A percentile compares a stretch with the other conserved stretches of the same genome.
Evolutionary conservation across 305 asterid genomes (phyloP).

Genomic region (Fraxinus floribunda): DNA sequence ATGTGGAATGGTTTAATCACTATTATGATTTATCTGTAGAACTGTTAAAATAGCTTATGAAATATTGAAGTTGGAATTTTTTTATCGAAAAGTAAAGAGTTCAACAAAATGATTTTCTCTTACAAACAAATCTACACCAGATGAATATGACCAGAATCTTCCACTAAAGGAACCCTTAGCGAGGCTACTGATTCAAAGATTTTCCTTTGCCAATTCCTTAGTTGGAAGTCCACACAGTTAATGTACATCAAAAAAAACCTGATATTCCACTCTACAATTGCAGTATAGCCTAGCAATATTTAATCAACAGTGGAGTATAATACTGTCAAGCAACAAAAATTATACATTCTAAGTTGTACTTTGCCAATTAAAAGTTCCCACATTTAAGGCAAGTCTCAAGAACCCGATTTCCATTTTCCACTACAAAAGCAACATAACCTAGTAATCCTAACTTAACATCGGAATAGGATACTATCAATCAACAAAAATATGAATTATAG

Average conservation of each 20-base stretch:
- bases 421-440: not conserved
- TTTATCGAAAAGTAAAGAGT: not conserved
- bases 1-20: not conserved
- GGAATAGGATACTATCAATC: not conserved
- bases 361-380: not conserved
- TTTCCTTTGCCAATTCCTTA: not conserved
- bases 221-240: not conserved
- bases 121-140: not conserved
- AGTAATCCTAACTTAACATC: not conserved
- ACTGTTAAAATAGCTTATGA: not conserved
- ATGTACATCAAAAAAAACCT: not conserved
- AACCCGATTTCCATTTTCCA: not conserved
- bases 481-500: not conserved
- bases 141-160: not conserved
- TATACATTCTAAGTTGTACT: not conserved
- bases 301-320: not conserved
- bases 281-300: not conserved
- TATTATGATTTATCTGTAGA: not conserved
- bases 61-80: not conserved
- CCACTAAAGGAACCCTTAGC: not conserved
- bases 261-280: not conserved
- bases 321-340: slow-evolving; percentile 9
- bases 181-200: not conserved
- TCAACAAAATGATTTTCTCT: not conserved
- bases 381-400: not conserved